These are phyloP conservation scores for Cinnamomum chago DNA, from an alignment of 164 flowering plant species.

Conservation along the genomic window DNA sequence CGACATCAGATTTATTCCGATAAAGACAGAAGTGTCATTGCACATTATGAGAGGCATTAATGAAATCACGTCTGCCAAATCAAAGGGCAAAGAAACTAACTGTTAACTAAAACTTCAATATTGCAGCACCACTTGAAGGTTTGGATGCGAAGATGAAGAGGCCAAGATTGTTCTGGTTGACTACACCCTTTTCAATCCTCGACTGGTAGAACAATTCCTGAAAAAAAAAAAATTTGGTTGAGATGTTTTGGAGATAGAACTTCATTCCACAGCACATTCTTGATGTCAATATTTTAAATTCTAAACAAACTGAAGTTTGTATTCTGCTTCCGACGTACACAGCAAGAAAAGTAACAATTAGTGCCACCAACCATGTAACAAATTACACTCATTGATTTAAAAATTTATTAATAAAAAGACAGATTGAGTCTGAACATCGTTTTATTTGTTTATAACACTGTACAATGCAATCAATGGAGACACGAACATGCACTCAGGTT, in stretches of 20 bases:
- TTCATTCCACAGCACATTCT: background rate
- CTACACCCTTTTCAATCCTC: conserved; percentile 68
- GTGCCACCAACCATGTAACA: background rate
- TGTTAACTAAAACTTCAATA: background rate
- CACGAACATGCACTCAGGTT: no score
- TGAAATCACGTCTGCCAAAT: no score
- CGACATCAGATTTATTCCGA: background rate
- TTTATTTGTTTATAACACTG: no score
- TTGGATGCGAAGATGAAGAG: background rate
- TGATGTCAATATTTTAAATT: background rate
- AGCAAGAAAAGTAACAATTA: background rate
- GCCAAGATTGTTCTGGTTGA: conserved; percentile 12
- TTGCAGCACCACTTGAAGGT: background rate
- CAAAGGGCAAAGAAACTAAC: no score
- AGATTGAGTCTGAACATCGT: no score
- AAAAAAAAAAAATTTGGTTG: background rate
- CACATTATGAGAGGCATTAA: background rate
- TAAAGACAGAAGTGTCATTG: background rate
- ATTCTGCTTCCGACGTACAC: background rate
- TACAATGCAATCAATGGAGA: no score
- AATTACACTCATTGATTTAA: background rate
- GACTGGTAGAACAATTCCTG: conserved; percentile 71
- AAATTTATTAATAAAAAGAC: no score
- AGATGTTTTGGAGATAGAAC: no score
- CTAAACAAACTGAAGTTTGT: background rate